A percentile compares a stretch with the other conserved stretches of the same genome.
Evolutionary conservation across 192 early-diverging fungal genomes (phyloP).

Genomic region (Cladochytrium replicatum): DNA sequence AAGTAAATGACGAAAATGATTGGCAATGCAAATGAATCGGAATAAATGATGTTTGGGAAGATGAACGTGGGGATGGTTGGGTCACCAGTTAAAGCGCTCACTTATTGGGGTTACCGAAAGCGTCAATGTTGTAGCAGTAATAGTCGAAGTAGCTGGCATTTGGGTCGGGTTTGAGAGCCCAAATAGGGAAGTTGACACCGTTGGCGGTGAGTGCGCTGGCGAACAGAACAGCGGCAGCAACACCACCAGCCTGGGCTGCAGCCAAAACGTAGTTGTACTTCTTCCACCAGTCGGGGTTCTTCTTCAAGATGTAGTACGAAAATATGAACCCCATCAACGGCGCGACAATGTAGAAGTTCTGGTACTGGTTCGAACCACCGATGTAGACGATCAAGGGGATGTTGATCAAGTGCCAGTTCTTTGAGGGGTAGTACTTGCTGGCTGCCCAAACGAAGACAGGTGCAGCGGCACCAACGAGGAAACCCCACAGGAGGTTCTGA

Average conservation of each 20-base stretch:
- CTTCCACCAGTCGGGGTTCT: constrained; percentile 43
- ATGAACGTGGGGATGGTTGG: too few relatives aligned
- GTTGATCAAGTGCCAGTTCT: constrained; percentile 18
- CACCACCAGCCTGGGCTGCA: constrained; percentile 50
- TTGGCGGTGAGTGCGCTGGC: not conserved
- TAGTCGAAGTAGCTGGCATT: too few relatives aligned
- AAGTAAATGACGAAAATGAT: too few relatives aligned
- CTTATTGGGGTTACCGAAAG: too few relatives aligned
- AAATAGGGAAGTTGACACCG: constrained; percentile 14
- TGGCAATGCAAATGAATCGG: too few relatives aligned
- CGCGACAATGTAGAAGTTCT: not conserved
- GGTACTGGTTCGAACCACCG: too few relatives aligned
- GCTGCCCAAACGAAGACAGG: constrained; percentile 30
- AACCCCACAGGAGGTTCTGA: constrained; percentile 17
- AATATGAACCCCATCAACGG: constrained; percentile 36
- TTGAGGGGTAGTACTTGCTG: constrained; percentile 35
- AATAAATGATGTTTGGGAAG: too few relatives aligned
- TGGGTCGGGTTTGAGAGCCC: constrained; percentile 12
- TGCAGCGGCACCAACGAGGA: constrained; percentile 19
- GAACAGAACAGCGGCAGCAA: too few relatives aligned
- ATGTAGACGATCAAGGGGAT: constrained; percentile 12
- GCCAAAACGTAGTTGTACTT: constrained; percentile 62
- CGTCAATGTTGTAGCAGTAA: too few relatives aligned
- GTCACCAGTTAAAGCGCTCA: too few relatives aligned
- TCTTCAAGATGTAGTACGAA: constrained; percentile 40